These are phyloP conservation scores for Leucocoprinus birnbaumii DNA, from an alignment of 768 basidiomycete species.

Conservation along the genomic window DNA sequence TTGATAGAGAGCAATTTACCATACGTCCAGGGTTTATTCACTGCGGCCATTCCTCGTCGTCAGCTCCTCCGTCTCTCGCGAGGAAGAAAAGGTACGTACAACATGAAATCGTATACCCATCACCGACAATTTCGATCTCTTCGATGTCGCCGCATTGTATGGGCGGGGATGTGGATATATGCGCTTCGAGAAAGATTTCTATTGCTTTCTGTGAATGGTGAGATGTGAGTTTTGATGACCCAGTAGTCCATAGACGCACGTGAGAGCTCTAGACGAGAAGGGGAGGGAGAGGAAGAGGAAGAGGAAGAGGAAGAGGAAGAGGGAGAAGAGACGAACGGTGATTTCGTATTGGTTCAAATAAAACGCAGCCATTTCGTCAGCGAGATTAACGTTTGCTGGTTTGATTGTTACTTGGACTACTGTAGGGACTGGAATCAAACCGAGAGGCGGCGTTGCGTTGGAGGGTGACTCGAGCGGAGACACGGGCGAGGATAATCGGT, in stretches of 20 bases:
- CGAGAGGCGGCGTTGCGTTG: neutral
- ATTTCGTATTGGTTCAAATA: conserved; percentile 32
- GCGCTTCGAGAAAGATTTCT: conserved; percentile 28
- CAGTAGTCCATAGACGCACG: too few relatives aligned
- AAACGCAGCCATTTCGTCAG: conserved; percentile 25
- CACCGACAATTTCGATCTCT: conserved; percentile 25
- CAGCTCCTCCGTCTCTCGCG: neutral
- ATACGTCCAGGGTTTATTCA: conserved; percentile 27
- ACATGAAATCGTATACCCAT: conserved; percentile 26
- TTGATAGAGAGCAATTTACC: conserved; percentile 24
- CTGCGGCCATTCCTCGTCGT: too few relatives aligned
- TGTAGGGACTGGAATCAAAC: neutral
- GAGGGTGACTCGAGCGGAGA: neutral
- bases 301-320: neutral
- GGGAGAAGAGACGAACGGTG: conserved; percentile 23
- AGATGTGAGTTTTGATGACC: neutral
- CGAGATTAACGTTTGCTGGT: conserved; percentile 16
- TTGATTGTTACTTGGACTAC: conserved; percentile 33
- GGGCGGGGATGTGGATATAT: conserved; percentile 25
- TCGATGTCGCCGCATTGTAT: conserved; percentile 11
- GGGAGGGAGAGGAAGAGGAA: too few relatives aligned
- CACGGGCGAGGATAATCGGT: neutral
- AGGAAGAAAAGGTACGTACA: conserved; percentile 19
- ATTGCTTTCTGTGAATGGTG: conserved; percentile 25
- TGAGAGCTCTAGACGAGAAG: too few relatives aligned